Evolutionary conservation across 1,284 basidiomycete species (phyloP), one percentile per base, ranked within the genome.

Genomic region (Ceraceosorus guamensis): DNA sequence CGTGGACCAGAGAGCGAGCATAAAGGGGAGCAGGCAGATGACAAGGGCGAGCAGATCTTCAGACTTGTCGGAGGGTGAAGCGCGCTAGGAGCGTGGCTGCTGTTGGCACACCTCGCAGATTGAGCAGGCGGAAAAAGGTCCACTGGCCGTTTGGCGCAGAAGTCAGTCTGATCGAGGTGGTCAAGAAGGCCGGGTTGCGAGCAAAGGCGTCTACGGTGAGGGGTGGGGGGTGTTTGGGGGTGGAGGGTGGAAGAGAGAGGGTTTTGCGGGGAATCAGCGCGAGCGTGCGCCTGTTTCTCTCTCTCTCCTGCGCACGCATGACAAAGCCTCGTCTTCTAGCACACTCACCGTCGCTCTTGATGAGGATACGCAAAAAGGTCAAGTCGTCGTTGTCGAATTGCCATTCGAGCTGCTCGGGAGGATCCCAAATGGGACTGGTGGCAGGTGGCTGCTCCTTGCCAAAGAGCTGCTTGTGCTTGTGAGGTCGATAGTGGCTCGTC

Each of bases 71-170:
- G 39, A 41, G 39, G 16, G 33, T 34, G 37, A 54, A 56, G 7
- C 54, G 49, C 14, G 41, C 68, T 32, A 70, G 56, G 14, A 71
- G 48, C 6, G 66, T 71, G 24, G 61, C 60, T 43, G 63, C 57
- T 2, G 79, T 81, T 63, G 81, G 77, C 66, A 82, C 82, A 10
- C 84, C 83, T 44, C 79, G 78, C 75, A 77, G 76, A 66, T 82
- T 78, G 53, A 85, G 69, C 76, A 85, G 76, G 18, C 81, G 76
- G 34, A 83, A 71, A 46, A 84, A 70, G 35, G 79, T 24, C 14
- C 5, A 31, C 53, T 45, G 30, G 33, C 80, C 82, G 14, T 56
- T 54, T n/a, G 59, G 52, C 39, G 32, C 48, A 33, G 30, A 55
- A 34, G n/a, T 32, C 10, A 61, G 13, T 7, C 70, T 50, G 7